These are phyloP conservation scores for Globisporangium rhizosaccharum DNA, from an alignment of 352 stramenopile species.

Conservation along the genomic window DNA sequence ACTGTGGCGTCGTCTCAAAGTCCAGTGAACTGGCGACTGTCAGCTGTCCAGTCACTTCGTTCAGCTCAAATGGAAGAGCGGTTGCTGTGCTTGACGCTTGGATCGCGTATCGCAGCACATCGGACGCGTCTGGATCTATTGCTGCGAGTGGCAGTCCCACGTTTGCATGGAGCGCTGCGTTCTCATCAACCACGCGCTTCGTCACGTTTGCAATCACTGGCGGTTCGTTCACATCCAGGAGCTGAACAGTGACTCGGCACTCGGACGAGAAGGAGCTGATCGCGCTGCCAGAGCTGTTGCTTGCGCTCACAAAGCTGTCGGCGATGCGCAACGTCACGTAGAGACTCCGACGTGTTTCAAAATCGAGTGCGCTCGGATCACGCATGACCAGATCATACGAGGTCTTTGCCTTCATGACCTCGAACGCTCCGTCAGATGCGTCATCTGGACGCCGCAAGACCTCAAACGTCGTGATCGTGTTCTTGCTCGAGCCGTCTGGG, in stretches of 20 bases:
- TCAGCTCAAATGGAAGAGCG: conserved; percentile 31
- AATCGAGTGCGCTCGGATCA: background rate
- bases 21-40: conserved; percentile 22
- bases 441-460: conserved; percentile 19
- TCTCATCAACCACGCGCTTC: conserved; percentile 29
- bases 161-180: conserved; percentile 14
- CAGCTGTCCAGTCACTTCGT: conserved; percentile 30
- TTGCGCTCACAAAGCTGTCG: conserved; percentile 6
- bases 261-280: conserved; percentile 36
- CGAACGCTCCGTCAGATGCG: conserved; percentile 4
- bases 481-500: conserved; percentile 26
- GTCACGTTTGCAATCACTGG: conserved; percentile 21
- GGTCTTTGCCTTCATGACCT: background rate
- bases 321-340: conserved; percentile 8
- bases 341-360: background rate
- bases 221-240: conserved; percentile 45
- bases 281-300: background rate
- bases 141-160: conserved; percentile 7
- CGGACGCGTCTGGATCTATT: conserved; percentile 4
- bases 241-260: conserved; percentile 27
- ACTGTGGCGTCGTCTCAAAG: conserved; percentile 22
- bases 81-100: background rate
- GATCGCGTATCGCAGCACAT: conserved; percentile 1
- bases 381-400: background rate
- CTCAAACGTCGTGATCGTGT: conserved; percentile 43